Base-by-base conservation (phyloP, 768 basidiomycete species). In the Pisolithus marmoratus region DNA sequence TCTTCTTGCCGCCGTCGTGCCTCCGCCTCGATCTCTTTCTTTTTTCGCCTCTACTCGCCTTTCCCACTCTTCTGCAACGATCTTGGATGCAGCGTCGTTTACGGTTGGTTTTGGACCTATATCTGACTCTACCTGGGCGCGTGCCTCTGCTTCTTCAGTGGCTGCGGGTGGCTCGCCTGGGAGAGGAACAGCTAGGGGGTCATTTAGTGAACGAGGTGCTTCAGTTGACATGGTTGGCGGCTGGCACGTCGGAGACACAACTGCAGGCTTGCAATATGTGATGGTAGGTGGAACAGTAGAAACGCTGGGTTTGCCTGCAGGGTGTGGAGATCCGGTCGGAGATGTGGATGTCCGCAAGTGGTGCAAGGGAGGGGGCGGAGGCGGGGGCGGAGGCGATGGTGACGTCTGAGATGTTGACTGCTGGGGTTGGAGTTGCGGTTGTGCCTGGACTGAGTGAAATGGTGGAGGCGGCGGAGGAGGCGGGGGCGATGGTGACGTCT, bases 51-150 rank as follows among this genome's bases (percentile, higher is more conserved):
- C 72, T 43, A 73, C 72, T 29, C 50, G 47, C 47, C 63, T 37
- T 62, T 67, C 45, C 70, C 67, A 40, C 62, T 62, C 37, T 63
- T 58, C 54, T 61, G 68, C 52, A 53, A 59, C 42, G 20, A 41
- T n/a, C 46, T 36, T 48, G 22, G 67, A n/a, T 82, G 82, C 8
- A 82, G 70, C 4, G 81, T 81, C 15, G 56, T 78, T 77, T 19
- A 37, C 29, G 12, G 8, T 8, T 5, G 46, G 46, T 8, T 47
- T 47, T 12, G 46, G 29, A 12, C 46, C 46, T 14, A 47, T 36
- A 38, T 63, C 64, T 17, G 19, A 49, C 44, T 42, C 49, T 38
- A 54, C 54, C 34, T 49, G 44, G 34, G 31, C 19, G 8, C 53
- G 45, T 20, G 44, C 41, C 45, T 53, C 41, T 44, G 46, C 19